A percentile compares a stretch with the other conserved stretches of the same genome.
These are phyloP conservation scores for Podaxis carcinomalis DNA, from an alignment of 768 basidiomycete species.

Conservation along the genomic window DNA sequence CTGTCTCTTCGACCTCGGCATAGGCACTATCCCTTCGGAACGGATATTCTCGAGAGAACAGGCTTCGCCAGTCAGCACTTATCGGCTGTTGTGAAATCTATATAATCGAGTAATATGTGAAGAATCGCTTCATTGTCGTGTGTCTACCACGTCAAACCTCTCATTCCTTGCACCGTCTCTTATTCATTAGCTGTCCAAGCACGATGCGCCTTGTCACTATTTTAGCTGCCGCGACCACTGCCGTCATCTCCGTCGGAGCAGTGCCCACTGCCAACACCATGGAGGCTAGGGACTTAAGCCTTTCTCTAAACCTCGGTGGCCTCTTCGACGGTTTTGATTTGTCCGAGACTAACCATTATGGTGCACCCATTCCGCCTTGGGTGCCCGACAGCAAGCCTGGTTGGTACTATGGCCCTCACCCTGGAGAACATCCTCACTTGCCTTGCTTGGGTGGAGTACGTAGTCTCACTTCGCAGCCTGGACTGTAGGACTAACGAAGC, in stretches of 20 bases:
- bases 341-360: conserved; percentile 23
- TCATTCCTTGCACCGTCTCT: neutral
- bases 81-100: neutral
- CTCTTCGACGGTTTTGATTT: conserved; percentile 6
- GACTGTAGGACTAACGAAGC: conserved; percentile 12
- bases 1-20: neutral
- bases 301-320: conserved; percentile 1
- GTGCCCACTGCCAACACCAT: neutral
- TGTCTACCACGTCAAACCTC: neutral
- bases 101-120: neutral
- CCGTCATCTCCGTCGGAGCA: neutral
- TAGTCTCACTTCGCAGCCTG: conserved; percentile 15
- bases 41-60: neutral
- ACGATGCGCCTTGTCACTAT: conserved; percentile 4
- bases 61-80: neutral
- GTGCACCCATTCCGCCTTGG: conserved; percentile 32
- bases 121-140: neutral
- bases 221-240: neutral
- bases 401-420: conserved; percentile 34
- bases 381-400: conserved; percentile 24
- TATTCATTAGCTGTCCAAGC: neutral
- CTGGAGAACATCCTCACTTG: conserved; percentile 18
- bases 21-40: neutral
- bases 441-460: conserved; percentile 21
- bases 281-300: neutral